phyloP scores from a whole-genome alignment of 2,329 filamentous ascomycete genomes.

The Clarireedia homoeocarpa region DNA sequence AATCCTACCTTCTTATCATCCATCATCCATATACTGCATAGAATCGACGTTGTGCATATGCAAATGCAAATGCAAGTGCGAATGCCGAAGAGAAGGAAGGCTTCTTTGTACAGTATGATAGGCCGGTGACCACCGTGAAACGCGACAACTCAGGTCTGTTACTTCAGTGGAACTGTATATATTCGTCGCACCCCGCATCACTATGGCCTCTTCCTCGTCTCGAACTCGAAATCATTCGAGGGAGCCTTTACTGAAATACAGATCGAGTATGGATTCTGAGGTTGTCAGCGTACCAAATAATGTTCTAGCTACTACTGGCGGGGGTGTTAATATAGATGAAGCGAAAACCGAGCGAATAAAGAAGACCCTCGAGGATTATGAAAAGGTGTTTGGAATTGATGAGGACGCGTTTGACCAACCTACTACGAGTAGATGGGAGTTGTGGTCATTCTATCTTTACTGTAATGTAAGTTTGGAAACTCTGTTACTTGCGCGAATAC shows the following conservation, averaged over 20 bases:
- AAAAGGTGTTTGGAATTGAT: constrained; percentile 32
- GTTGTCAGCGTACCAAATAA: no score
- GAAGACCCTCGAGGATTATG: constrained; percentile 26
- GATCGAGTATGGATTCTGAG: neutral
- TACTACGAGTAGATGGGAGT: constrained; percentile 33
- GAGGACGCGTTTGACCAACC: constrained; percentile 32
- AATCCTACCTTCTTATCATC: no score
- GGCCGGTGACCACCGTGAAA: neutral
- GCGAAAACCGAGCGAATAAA: constrained; percentile 15
- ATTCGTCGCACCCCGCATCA: neutral
- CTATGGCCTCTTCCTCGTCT: constrained; percentile 1
- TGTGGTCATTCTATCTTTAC: constrained; percentile 38
- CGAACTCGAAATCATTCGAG: neutral
- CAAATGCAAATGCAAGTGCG: neutral
- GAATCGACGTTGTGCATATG: neutral
- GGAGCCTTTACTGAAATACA: neutral
- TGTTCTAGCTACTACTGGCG: neutral
- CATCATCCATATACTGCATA: no score
- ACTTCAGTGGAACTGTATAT: neutral
- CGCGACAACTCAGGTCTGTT: constrained; percentile 2
- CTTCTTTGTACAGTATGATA: neutral
- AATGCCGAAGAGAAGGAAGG: neutral
- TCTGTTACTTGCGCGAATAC: neutral
- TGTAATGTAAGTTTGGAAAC: constrained; percentile 28
- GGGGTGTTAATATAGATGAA: constrained; percentile 7